Evolutionary conservation across 257 asterid genomes (phyloP), one percentile per base, ranked within the genome.

Genomic region (Gentiana dahurica): DNA sequence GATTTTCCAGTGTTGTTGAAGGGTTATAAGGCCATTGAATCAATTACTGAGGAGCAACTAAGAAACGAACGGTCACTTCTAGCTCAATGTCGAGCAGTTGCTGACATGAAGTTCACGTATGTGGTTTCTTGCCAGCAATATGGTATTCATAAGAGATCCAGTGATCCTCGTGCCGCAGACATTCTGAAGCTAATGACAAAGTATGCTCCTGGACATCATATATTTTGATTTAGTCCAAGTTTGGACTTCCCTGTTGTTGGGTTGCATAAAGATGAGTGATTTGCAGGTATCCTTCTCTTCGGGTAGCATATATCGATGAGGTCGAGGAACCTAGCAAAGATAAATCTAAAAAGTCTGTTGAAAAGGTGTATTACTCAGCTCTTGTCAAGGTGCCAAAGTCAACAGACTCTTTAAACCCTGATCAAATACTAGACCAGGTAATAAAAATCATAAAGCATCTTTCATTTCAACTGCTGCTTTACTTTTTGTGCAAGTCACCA

Each of bases 261-360:
- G 59, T 24, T 57, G 48, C 65, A 61, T 58, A 57, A 47, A 53
- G 46, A 69, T 49, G 33, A 45, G 59, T 67, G 63, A 51, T 45
- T 77, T 65, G 73, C 80, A 90, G 98, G 84, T 90, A 90, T 65
- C 98, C 98, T n/a, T 87, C 98, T 64, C 57, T 91, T 51, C 94
- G 98, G 64, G 98, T 91, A 55, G 98, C 98, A 80, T 91, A 84
- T 50, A 75, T 91, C 47, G 98, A 91, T 57, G 98, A 91, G 87
- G 83, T 91, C 48, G 98, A 91, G 68, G 94, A 84, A 64, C 70
- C 80, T 48, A 68, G 87, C 37, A 65, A 69, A 58, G 85, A 75
- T 69, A 79, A 70, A 71, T 57, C 81, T 1, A 85, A 75, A 59
- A 79, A 80, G 78, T 73, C 54, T 58, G 84, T 69, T 37, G 94